phyloP scores from a whole-genome alignment of 306 rosid species.

The Macrotyloma uniflorum region DNA sequence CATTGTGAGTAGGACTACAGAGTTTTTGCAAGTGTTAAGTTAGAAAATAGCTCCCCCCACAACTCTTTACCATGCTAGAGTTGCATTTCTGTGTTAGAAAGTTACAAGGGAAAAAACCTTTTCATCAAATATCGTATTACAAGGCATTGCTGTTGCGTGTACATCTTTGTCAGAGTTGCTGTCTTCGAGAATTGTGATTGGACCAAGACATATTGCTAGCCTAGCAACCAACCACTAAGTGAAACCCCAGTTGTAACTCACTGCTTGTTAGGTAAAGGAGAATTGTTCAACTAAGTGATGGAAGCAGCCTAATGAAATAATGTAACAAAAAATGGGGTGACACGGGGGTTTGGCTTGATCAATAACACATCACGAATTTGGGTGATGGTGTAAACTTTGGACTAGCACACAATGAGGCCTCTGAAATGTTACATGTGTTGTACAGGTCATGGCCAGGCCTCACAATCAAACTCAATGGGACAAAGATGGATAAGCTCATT shows the following conservation, averaged over 20 bases:
- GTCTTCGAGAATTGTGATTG: conserved; percentile 1
- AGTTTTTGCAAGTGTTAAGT: neutral
- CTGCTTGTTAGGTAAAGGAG: neutral
- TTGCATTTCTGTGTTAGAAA: neutral
- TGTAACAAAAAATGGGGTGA: neutral
- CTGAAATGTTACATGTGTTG: neutral
- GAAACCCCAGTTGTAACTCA: too few relatives aligned
- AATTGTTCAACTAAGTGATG: neutral
- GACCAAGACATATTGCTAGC: too few relatives aligned
- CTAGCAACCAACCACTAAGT: too few relatives aligned
- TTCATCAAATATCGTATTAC: neutral
- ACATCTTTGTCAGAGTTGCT: neutral
- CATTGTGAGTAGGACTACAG: too few relatives aligned
- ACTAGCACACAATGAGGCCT: neutral
- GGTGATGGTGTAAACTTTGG: neutral
- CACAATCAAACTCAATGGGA: neutral
- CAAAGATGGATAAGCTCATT: neutral
- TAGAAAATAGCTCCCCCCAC: neutral
- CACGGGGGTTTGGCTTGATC: neutral
- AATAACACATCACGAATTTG: neutral
- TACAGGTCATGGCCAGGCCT: neutral
- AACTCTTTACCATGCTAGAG: neutral
- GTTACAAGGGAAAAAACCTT: neutral
- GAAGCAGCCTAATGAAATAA: too few relatives aligned
- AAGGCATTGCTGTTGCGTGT: neutral